Evolutionary conservation across 2,329 filamentous ascomycete species (phyloP), one percentile per base, ranked within the genome.

Genomic region (Helotiales sp.): DNA sequence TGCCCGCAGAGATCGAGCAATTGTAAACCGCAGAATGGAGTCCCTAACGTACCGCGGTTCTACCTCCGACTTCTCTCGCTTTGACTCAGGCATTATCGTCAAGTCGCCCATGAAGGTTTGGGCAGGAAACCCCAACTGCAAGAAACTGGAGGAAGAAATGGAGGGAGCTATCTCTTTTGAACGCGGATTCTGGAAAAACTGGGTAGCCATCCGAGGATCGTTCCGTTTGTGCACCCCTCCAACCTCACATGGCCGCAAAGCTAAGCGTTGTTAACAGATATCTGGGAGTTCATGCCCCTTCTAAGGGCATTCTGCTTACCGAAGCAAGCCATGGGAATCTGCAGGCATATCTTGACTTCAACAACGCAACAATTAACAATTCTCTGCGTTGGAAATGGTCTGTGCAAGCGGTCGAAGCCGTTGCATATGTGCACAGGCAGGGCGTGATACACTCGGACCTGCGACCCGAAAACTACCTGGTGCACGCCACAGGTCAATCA

Each of bases 31-130:
- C 42, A 58, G 31, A 58, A 58, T 58, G 50, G 31, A 58, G 44
- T 54, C 51, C 29, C 25, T 50, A 54, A 30, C 42, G 31, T 58
- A 54, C 51, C 50, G 44, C 29, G 55, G 55, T 49, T 58, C 51
- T 50, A 58, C 55, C 42, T 58, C 51, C n/a, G 51, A 54, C 50
- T 58, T 54, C 51, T 58, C 42, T 58, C 42, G 55, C 44, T 34
- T 54, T 54, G 27, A 48, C 31, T 42, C 15, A 17, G 44, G 55
- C 46, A 54, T 54, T 42, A 49, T 58, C 31, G 24, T 58, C 31
- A 58, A 58, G 55, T 51, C 31, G 48, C 48, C 31, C 13, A 51
- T 51, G 31, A 51, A 51, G 48, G 51, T 58, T 54, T 58, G 42
- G 44, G 51, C 31, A 54, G 44, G 51, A 54, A 58, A 58, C 51